Conservation (phyloP, 2,329 filamentous ascomycete genomes). For the Colletotrichum siamense region DNA sequence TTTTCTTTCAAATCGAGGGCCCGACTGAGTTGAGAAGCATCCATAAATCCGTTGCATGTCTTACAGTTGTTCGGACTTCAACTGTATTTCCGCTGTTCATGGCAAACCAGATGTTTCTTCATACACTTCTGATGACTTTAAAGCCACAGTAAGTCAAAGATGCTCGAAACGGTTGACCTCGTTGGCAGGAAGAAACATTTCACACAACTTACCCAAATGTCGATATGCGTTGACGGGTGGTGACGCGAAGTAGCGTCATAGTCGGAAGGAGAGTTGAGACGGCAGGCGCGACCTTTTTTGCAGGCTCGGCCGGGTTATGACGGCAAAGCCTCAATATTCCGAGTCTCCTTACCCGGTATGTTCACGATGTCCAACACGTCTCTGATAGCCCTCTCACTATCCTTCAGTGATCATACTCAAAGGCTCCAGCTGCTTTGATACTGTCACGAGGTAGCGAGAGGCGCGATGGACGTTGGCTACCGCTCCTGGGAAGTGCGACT, state of each 20-base stretch:
- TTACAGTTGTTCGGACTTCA: neutral
- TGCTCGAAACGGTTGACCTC: neutral
- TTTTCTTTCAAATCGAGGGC: neutral
- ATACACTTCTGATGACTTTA: accelerated
- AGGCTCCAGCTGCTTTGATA: neutral
- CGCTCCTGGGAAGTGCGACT: neutral
- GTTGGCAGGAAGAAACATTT: neutral
- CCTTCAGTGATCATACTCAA: accelerated
- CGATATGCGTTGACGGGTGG: neutral
- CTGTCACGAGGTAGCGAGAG: no score
- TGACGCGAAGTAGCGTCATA: neutral
- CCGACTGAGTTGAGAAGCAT: neutral
- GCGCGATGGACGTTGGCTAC: no score
- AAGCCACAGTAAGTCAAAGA: neutral
- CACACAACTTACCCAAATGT: accelerated
- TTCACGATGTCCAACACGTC: accelerated
- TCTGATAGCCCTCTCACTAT: neutral
- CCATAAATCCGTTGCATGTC: neutral
- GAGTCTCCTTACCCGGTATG: accelerated
- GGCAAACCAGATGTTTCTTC: neutral
- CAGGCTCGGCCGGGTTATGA: neutral
- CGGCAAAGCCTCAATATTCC: neutral
- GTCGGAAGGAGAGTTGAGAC: neutral
- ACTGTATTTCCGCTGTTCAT: neutral
- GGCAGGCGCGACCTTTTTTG: neutral